phyloP scores from a whole-genome alignment of 371 early-diverging fungal species.

The Racocetra persica region DNA sequence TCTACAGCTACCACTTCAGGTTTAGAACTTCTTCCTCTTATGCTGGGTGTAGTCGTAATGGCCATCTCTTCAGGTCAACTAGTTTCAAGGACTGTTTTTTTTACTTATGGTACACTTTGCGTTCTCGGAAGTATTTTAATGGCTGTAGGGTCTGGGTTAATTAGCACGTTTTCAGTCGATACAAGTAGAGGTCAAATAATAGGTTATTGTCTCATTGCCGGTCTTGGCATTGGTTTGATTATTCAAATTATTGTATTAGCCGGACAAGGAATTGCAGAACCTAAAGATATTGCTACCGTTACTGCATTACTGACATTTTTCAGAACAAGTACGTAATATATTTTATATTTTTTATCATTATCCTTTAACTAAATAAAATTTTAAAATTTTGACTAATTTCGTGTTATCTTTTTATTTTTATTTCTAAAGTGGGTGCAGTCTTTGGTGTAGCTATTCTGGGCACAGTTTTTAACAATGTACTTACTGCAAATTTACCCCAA shows the following conservation, averaged over 20 bases:
- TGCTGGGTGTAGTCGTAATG: conserved; percentile 52
- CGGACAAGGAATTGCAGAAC: conserved; percentile 62
- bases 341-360: not conserved
- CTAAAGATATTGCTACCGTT: conserved; percentile 29
- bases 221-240: conserved; percentile 67
- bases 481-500: no score
- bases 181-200: conserved; percentile 58
- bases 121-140: conserved; percentile 54
- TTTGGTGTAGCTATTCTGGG: conserved; percentile 43
- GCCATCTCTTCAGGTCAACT: conserved; percentile 46
- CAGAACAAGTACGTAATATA: conserved; percentile 23
- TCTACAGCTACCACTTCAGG: conserved; percentile 56
- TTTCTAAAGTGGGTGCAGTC: conserved; percentile 35
- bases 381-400: not conserved
- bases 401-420: not conserved
- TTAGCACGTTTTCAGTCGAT: conserved; percentile 55
- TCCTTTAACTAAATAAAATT: not conserved
- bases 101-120: not conserved
- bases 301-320: conserved; percentile 38
- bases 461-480: conserved; percentile 33
- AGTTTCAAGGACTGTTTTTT: conserved; percentile 49
- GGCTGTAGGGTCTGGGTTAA: conserved; percentile 57
- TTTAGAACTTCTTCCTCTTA: conserved; percentile 63
- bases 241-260: conserved; percentile 68
- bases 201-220: conserved; percentile 65